phyloP scores from a whole-genome alignment of 106 monocot genomes.

The Acorus gramineus region DNA sequence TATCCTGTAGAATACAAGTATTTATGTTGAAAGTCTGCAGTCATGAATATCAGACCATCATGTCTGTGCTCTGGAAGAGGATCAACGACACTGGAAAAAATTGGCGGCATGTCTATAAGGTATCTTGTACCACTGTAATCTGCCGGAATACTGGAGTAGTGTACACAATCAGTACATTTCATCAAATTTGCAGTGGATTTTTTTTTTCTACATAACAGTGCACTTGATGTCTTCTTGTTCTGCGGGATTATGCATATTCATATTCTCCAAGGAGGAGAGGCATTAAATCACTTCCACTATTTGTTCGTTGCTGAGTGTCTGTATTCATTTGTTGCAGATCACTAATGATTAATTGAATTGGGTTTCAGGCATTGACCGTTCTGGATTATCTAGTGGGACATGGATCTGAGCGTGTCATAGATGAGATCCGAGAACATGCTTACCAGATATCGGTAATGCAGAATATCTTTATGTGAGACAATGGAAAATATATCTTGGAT shows the following conservation, averaged over 20 bases:
- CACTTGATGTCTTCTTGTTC: background rate
- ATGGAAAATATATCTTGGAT: too few relatives aligned
- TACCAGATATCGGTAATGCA: constrained; percentile 75
- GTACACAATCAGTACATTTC: background rate
- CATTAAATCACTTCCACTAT: background rate
- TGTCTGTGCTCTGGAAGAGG: constrained; percentile 95
- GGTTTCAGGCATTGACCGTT: constrained; percentile 60
- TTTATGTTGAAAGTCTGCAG: constrained; percentile 34
- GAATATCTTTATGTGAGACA: too few relatives aligned
- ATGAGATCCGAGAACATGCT: constrained; percentile 83
- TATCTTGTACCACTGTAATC: constrained; percentile 1
- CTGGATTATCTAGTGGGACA: constrained; percentile 85
- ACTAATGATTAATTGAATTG: background rate
- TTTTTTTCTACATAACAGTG: background rate
- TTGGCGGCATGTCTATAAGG: constrained; percentile 99
- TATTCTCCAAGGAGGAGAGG: background rate
- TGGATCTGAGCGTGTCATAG: constrained; percentile 88
- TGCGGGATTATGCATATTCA: background rate
- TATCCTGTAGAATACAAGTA: too few relatives aligned
- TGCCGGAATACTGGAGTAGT: too few relatives aligned
- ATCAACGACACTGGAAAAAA: constrained; percentile 96
- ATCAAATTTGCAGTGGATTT: background rate
- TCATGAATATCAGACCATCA: constrained; percentile 86
- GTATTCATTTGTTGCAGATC: background rate
- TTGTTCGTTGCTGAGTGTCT: background rate